These are phyloP conservation scores for Taiwanofungus camphoratus DNA, from an alignment of 1,284 basidiomycete species.

Conservation along the genomic window DNA sequence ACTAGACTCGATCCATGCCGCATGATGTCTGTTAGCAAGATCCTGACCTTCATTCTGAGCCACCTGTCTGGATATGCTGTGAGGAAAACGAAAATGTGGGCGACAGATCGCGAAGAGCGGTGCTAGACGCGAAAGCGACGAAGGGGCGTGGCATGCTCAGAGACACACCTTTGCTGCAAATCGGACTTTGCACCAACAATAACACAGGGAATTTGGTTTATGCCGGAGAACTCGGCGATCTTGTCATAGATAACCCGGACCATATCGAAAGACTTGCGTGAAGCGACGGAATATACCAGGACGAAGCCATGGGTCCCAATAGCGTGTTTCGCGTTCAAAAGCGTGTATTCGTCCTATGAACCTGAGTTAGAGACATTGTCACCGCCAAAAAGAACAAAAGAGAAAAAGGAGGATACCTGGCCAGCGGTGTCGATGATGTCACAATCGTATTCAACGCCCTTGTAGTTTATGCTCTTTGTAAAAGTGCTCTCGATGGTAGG, in stretches of 20 bases:
- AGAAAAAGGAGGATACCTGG: slow-evolving; percentile 48
- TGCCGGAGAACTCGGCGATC: slow-evolving; percentile 92
- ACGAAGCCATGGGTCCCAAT: slow-evolving; percentile 84
- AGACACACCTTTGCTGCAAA: slow-evolving; percentile 63
- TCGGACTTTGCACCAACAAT: slow-evolving; percentile 96
- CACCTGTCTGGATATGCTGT: slow-evolving; percentile 63
- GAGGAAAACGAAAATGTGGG: slow-evolving; percentile 25
- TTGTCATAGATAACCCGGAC: slow-evolving; percentile 95
- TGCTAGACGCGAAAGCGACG: slow-evolving; percentile 8
- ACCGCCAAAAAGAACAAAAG: slow-evolving; percentile 7
- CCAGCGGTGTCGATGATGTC: slow-evolving; percentile 99
- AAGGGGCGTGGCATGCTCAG: slow-evolving; percentile 3
- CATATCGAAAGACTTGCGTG: slow-evolving; percentile 93
- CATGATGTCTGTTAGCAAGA: slow-evolving; percentile 68
- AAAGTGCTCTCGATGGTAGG: slow-evolving; percentile 93
- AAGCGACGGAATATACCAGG: slow-evolving; percentile 93
- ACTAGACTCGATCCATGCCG: slow-evolving; percentile 85
- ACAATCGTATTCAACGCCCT: slow-evolving; percentile 85
- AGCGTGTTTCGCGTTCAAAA: slow-evolving; percentile 77
- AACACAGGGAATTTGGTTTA: slow-evolving; percentile 89
- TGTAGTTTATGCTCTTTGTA: slow-evolving; percentile 79
- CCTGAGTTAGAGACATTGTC: slow-evolving; percentile 3
- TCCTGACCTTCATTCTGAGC: slow-evolving; percentile 68
- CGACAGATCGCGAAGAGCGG: slow-evolving; percentile 9
- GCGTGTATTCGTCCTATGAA: slow-evolving; percentile 77